These are phyloP conservation scores for Nemania diffusa DNA, from an alignment of 2,329 filamentous ascomycete species.

Conservation along the genomic window DNA sequence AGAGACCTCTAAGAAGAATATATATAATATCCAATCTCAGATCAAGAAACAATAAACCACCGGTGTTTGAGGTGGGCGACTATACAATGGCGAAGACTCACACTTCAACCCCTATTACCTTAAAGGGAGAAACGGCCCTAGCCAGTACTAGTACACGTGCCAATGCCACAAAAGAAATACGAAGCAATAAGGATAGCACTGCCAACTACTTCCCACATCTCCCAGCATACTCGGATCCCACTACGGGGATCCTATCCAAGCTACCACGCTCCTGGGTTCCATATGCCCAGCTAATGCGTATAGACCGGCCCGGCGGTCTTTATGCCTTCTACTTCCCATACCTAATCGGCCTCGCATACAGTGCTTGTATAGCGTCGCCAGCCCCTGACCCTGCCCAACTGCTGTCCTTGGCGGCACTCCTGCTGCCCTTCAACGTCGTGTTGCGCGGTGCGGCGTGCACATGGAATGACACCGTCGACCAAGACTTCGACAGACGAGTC, in stretches of 20 bases:
- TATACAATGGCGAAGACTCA: neutral
- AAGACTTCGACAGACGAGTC: slow-evolving; percentile 63
- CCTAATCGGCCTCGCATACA: slow-evolving; percentile 57
- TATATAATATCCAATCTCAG: neutral
- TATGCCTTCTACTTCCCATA: slow-evolving; percentile 65
- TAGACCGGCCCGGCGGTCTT: slow-evolving; percentile 62
- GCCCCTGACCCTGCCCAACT: slow-evolving; percentile 16
- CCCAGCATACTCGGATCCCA: slow-evolving; percentile 55
- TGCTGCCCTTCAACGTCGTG: slow-evolving; percentile 53
- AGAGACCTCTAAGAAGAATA: too few species aligned
- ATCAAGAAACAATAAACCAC: neutral
- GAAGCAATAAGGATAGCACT: neutral
- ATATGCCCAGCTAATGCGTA: slow-evolving; percentile 63
- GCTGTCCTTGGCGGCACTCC: slow-evolving; percentile 21
- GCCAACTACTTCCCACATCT: slow-evolving; percentile 26
- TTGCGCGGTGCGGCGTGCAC: slow-evolving; percentile 63
- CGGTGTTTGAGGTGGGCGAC: neutral
- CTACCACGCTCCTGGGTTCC: slow-evolving; percentile 63
- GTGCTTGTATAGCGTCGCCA: slow-evolving; percentile 49
- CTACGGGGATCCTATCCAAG: slow-evolving; percentile 53
- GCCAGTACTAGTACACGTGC: neutral
- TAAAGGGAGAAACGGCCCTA: neutral
- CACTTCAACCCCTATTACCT: neutral
- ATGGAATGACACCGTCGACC: slow-evolving; percentile 67
- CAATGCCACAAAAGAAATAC: neutral